Evolutionary conservation across 73 alveolate genomes (phyloP).

Genomic region (Tetrahymena thermophila): DNA sequence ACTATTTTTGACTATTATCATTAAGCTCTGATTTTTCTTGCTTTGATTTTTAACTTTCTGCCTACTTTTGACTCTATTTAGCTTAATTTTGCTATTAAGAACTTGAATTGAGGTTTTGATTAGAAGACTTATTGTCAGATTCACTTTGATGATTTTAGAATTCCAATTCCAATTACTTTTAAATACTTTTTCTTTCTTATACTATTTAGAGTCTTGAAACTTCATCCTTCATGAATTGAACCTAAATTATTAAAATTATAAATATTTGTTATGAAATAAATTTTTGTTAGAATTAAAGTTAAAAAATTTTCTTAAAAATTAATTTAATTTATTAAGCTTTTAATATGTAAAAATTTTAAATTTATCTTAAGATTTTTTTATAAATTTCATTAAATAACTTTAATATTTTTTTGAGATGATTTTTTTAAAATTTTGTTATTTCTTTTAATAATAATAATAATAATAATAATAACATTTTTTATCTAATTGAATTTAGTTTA

Average conservation of each 20-base stretch:
- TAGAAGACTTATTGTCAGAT: background rate
- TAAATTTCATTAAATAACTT: too few species aligned
- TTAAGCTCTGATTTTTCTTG: background rate
- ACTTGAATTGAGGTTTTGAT: background rate
- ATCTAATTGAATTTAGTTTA: too few species aligned
- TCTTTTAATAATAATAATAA: too few species aligned
- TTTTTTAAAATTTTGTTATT: too few species aligned
- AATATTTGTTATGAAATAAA: too few species aligned
- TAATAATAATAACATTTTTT: too few species aligned
- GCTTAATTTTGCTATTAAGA: background rate
- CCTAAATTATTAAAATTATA: background rate
- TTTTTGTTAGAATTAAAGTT: too few species aligned
- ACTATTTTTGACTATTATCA: background rate
- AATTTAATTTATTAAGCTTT: too few species aligned
- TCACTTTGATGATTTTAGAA: background rate
- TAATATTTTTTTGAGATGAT: too few species aligned
- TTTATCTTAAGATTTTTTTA: too few species aligned
- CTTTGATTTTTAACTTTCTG: background rate
- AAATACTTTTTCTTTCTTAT: background rate
- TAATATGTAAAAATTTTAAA: too few species aligned
- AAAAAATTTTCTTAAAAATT: too few species aligned
- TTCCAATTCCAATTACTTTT: background rate
- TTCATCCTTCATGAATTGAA: background rate
- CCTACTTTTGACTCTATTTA: background rate
- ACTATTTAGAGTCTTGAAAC: background rate